Percentiles rank a stretch among this genome's conserved stretches.
Conservation (phyloP, 371 early-diverging fungal genomes). For the Batrachochytrium dendrobatidis region DNA sequence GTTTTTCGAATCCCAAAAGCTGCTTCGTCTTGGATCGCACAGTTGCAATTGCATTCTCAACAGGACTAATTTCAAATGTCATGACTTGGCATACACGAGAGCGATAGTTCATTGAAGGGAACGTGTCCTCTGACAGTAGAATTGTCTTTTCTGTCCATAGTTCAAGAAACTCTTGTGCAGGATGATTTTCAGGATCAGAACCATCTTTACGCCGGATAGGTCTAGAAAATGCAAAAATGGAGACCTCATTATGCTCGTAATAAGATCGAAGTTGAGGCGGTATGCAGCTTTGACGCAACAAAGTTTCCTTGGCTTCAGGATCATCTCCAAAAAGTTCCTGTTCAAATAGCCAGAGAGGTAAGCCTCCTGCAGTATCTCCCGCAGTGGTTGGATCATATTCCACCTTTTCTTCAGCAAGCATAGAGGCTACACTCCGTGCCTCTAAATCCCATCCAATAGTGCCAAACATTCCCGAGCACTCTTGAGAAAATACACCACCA, state of each 20-base stretch:
- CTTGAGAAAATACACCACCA: too few species aligned
- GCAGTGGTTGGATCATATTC: too few species aligned
- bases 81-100: conserved; percentile 46
- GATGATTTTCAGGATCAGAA: conserved; percentile 11
- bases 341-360: conserved; percentile 16
- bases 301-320: conserved; percentile 10
- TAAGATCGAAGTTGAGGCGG: conserved; percentile 34
- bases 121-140: conserved; percentile 55
- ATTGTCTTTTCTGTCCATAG: conserved; percentile 71
- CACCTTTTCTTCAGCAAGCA: neutral
- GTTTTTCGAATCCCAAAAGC: conserved; percentile 45
- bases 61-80: conserved; percentile 58
- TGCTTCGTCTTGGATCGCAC: conserved; percentile 65
- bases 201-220: conserved; percentile 32
- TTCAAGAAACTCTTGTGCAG: conserved; percentile 60
- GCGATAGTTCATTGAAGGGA: conserved; percentile 61
- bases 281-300: conserved; percentile 12
- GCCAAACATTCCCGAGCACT: conserved; percentile 12
- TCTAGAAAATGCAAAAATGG: conserved; percentile 56
- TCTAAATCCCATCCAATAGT: conserved; percentile 11
- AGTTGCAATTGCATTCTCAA: conserved; percentile 69
- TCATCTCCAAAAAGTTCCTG: conserved; percentile 33
- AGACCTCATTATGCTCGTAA: conserved; percentile 58
- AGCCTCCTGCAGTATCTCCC: neutral
- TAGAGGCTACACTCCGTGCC: neutral